A percentile compares a stretch with the other conserved stretches of the same genome.
Evolutionary conservation across 495 filamentous ascomycete genomes (phyloP).

Genomic region (Trichoderma virens): DNA sequence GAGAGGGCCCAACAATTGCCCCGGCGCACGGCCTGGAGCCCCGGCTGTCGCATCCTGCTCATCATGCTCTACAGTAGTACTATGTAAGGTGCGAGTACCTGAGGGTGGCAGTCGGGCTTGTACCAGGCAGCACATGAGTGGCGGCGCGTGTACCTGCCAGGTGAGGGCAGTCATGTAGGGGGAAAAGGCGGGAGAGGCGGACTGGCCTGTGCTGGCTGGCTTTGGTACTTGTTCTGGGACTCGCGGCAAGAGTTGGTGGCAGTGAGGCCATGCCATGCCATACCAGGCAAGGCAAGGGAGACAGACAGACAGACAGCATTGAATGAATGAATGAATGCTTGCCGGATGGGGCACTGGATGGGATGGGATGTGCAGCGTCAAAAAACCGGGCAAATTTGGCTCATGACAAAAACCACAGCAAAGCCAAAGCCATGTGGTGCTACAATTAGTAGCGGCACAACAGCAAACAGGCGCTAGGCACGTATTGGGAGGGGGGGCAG

Average conservation of each 20-base stretch:
- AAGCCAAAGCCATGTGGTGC: not conserved
- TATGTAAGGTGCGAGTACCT: too few species aligned
- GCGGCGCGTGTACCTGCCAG: too few species aligned
- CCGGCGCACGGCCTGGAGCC: constrained; percentile 1
- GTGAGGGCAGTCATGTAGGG: too few species aligned
- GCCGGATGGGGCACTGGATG: not conserved
- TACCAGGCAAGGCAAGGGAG: too few species aligned
- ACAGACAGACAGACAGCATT: too few species aligned
- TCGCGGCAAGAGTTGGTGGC: not conserved
- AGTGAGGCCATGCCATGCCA: too few species aligned
- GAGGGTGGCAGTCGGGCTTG: too few species aligned
- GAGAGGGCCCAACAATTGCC: constrained; percentile 3
- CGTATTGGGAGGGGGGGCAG: not conserved
- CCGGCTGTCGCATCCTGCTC: constrained; percentile 4
- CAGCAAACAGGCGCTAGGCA: too few species aligned
- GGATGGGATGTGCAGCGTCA: not conserved
- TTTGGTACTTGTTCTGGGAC: not conserved
- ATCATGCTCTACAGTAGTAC: not conserved
- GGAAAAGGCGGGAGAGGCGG: not conserved
- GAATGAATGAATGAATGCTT: constrained; percentile 1
- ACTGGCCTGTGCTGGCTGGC: not conserved
- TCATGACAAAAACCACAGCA: not conserved
- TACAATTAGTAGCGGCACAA: not conserved
- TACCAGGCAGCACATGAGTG: too few species aligned
- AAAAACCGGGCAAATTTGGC: constrained; percentile 5